Conservation (phyloP, 441 rosid genomes). For the Flueggea neowawraea region DNA sequence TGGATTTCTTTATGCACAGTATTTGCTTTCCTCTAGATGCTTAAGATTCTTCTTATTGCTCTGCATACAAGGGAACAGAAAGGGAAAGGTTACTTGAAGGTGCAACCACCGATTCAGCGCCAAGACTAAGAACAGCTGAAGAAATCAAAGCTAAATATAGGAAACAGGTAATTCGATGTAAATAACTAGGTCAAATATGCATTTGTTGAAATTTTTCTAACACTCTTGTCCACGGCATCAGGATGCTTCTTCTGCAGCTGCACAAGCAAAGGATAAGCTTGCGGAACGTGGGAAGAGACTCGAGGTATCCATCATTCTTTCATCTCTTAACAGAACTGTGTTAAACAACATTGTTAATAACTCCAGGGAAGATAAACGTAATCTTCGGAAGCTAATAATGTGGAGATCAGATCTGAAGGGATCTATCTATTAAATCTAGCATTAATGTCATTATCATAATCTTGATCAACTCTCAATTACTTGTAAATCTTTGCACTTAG, state of each 20-base stretch:
- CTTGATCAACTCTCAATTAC: no score
- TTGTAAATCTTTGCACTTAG: no score
- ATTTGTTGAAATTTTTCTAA: conserved; percentile 18
- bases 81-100: conserved; percentile 78
- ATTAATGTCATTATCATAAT: no score
- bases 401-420: no score
- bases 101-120: conserved; percentile 48
- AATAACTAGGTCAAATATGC: background rate
- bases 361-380: no score
- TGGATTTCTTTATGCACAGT: conserved; percentile 4
- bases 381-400: no score
- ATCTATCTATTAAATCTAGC: no score
- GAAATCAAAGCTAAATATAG: conserved; percentile 88
- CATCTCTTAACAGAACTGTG: no score
- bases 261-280: conserved; percentile 79
- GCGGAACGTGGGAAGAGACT: conserved; percentile 82
- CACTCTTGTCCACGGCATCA: conserved; percentile 27
- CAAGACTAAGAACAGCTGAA: conserved; percentile 71
- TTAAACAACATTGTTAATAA: no score
- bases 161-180: conserved; percentile 50
- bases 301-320: conserved; percentile 38
- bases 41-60: conserved; percentile 18
- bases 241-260: conserved; percentile 82
- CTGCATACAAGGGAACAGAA: conserved; percentile 50
- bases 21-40: conserved; percentile 5